phyloP scores from a whole-genome alignment of 2,329 filamentous ascomycete genomes.

The Daldinia sp. region DNA sequence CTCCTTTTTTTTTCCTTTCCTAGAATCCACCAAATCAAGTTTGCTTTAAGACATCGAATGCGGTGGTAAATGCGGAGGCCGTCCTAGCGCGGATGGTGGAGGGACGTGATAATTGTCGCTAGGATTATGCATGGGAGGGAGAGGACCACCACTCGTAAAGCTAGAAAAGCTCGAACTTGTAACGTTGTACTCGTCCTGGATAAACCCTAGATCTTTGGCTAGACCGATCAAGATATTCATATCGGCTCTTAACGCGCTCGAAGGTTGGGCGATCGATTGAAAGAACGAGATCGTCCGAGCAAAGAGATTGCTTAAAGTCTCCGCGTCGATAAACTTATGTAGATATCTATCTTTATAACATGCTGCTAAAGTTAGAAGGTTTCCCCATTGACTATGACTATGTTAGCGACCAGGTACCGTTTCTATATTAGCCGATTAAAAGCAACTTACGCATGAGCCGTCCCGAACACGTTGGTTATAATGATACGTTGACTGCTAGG shows the following conservation, averaged over 20 bases:
- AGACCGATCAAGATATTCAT: slow-evolving; percentile 76
- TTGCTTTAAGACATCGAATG: slow-evolving; percentile 29
- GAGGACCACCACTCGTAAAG: slow-evolving; percentile 49
- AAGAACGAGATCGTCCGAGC: slow-evolving; percentile 82
- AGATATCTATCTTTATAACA: slow-evolving; percentile 77
- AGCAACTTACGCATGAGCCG: slow-evolving; percentile 86
- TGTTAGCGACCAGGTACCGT: slow-evolving; percentile 40
- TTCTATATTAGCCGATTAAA: slow-evolving; percentile 46
- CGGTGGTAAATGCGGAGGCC: slow-evolving; percentile 28
- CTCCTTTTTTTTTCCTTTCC: not conserved
- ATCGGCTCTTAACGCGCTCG: slow-evolving; percentile 80
- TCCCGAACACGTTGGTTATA: slow-evolving; percentile 96
- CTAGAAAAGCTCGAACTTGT: slow-evolving; percentile 60
- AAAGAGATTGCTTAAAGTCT: slow-evolving; percentile 71
- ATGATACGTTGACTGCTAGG: slow-evolving; percentile 74
- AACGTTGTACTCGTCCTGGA: slow-evolving; percentile 50
- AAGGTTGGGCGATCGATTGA: slow-evolving; percentile 74
- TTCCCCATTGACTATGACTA: slow-evolving; percentile 86
- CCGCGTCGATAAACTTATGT: slow-evolving; percentile 65
- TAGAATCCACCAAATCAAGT: slow-evolving; percentile 20
- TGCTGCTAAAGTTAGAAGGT: slow-evolving; percentile 89
- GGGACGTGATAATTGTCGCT: slow-evolving; percentile 39
- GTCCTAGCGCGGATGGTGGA: slow-evolving; percentile 42
- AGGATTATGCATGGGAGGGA: slow-evolving; percentile 43
- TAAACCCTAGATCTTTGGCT: slow-evolving; percentile 59